These are phyloP conservation scores for Rhododendron ovatum DNA, from an alignment of 148 eudicot genomes.

Conservation along the genomic window DNA sequence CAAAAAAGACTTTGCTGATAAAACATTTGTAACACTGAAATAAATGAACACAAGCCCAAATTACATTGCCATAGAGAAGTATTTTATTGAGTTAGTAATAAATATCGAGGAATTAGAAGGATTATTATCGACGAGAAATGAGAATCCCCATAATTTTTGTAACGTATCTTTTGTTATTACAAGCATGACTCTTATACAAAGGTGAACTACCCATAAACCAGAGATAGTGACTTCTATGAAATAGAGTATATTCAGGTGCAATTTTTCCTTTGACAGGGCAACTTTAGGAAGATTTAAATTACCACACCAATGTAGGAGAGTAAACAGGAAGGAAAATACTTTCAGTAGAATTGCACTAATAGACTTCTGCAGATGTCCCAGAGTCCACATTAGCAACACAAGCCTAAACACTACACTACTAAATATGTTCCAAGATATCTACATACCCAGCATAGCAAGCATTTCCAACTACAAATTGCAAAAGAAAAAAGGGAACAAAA, in stretches of 20 bases:
- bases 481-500: background rate
- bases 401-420: background rate
- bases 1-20: background rate
- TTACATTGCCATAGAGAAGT: background rate
- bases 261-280: background rate
- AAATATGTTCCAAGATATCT: slow-evolving; percentile 2
- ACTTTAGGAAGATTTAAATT: background rate
- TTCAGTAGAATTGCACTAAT: background rate
- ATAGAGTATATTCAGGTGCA: background rate
- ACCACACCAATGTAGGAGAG: background rate
- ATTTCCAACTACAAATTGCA: background rate
- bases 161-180: background rate
- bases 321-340: background rate
- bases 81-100: background rate
- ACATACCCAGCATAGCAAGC: background rate
- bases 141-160: background rate
- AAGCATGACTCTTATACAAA: background rate
- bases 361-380: background rate
- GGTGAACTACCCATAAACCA: background rate
- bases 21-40: background rate
- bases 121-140: background rate
- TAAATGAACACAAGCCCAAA: background rate
- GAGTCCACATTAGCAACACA: background rate
- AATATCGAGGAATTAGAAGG: background rate
- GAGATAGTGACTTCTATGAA: background rate